A percentile compares a stretch with the other conserved stretches of the same genome.
Evolutionary conservation across 345 rosid genomes (phyloP).

Genomic region (Excoecaria agallocha): DNA sequence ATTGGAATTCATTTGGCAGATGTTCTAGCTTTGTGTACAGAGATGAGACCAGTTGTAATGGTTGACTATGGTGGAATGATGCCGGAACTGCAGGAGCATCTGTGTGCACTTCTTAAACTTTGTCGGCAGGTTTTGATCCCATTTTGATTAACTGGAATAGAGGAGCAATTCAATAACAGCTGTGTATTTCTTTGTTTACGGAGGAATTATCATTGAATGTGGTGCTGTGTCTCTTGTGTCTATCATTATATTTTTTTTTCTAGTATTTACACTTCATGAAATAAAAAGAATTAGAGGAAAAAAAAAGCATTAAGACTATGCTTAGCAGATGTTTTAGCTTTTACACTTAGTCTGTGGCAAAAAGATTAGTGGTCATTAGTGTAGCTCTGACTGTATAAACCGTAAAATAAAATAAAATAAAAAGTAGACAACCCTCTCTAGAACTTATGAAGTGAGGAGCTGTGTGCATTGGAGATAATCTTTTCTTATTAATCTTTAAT

Average conservation of each 20-base stretch:
- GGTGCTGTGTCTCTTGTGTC: neutral
- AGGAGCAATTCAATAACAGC: neutral
- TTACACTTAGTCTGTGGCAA: neutral
- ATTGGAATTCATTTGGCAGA: conserved; percentile 43
- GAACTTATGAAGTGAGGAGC: too few species aligned
- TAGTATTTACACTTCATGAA: neutral
- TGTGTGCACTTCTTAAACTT: conserved; percentile 57
- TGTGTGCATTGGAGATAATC: too few species aligned
- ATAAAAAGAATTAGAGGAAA: neutral
- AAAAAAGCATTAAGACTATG: neutral
- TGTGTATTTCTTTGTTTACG: neutral
- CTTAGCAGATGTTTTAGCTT: neutral
- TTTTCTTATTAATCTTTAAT: neutral
- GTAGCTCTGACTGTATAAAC: neutral
- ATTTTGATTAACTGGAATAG: conserved; percentile 5
- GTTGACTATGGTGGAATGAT: conserved; percentile 92
- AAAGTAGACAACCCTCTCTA: neutral
- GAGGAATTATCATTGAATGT: neutral
- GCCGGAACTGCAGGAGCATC: conserved; percentile 73
- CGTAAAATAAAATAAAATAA: neutral
- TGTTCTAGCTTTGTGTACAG: conserved; percentile 65
- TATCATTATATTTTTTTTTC: neutral
- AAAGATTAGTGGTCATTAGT: neutral
- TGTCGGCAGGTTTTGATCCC: conserved; percentile 55
- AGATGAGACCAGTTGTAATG: conserved; percentile 91